Conservation (phyloP, 441 rosid species). For the Isatis lusitanica region DNA sequence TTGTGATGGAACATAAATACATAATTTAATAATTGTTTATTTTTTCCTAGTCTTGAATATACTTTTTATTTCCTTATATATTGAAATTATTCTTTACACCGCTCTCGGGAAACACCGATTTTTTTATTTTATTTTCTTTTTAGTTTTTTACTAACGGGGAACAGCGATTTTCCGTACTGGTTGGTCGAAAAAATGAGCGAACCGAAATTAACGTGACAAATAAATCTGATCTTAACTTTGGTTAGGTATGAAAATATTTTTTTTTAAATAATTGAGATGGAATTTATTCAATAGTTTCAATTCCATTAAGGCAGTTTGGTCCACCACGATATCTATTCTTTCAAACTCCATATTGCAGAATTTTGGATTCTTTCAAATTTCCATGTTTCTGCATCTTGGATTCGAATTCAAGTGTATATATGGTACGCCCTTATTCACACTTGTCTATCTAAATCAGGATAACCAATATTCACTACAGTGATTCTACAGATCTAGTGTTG, state of each 20-base stretch:
- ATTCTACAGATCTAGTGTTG: not conserved
- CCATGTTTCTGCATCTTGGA: not conserved
- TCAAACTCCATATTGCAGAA: constrained; percentile 4
- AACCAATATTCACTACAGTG: not conserved
- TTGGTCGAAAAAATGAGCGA: constrained; percentile 23
- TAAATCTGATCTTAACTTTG: constrained; percentile 10
- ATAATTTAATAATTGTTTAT: not conserved
- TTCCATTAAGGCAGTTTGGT: constrained; percentile 15
- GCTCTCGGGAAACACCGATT: not conserved
- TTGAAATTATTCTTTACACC: not conserved
- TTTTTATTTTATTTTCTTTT: too few relatives aligned
- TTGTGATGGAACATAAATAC: constrained; percentile 23
- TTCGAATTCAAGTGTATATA: not conserved
- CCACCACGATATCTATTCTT: constrained; percentile 21
- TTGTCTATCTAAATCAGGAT: not conserved
- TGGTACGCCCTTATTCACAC: not conserved
- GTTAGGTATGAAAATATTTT: constrained; percentile 5
- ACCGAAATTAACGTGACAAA: constrained; percentile 16
- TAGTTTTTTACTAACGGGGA: not conserved
- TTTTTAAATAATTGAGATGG: not conserved
- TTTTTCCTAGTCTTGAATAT: not conserved
- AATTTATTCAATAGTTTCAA: not conserved
- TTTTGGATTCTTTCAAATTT: constrained; percentile 8
- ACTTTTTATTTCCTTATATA: not conserved
- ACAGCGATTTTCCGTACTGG: constrained; percentile 10